Conservation (phyloP, 768 basidiomycete genomes). For the Termitomyces sp. region DNA sequence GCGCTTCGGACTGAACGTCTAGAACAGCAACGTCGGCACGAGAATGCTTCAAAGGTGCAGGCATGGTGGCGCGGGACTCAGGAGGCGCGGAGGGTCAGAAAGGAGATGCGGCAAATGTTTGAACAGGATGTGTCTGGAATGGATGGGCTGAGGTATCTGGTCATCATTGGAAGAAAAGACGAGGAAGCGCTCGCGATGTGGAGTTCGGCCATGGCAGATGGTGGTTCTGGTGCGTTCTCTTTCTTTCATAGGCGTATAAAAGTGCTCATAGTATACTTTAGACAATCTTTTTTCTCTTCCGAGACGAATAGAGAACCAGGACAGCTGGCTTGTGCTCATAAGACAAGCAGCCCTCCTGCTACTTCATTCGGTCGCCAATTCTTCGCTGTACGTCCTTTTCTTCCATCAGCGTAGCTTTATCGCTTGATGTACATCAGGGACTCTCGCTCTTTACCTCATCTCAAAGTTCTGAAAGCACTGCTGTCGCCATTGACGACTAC, state of each 20-base stretch:
- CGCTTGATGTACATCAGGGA: conserved; percentile 34
- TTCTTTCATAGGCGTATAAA: not conserved
- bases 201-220: conserved; percentile 33
- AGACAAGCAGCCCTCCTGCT: conserved; percentile 45
- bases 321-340: conserved; percentile 63
- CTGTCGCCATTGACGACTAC: conserved; percentile 28
- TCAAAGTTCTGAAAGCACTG: conserved; percentile 48
- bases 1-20: conserved; percentile 55
- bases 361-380: conserved; percentile 45
- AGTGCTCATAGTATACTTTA: conserved; percentile 15
- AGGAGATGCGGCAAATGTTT: conserved; percentile 46
- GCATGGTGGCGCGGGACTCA: conserved; percentile 62
- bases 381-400: conserved; percentile 42
- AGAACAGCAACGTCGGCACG: conserved; percentile 50
- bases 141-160: conserved; percentile 60
- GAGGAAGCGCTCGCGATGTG: conserved; percentile 43
- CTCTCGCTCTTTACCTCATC: conserved; percentile 39
- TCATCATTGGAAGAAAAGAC: conserved; percentile 52
- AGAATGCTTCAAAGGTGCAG: conserved; percentile 61
- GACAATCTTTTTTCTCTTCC: conserved; percentile 38
- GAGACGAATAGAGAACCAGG: conserved; percentile 27
- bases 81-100: conserved; percentile 38
- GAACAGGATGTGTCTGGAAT: conserved; percentile 49
- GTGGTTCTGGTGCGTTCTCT: conserved; percentile 25
- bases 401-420: not conserved